These are phyloP conservation scores for Sphagnum contortum DNA, from an alignment of 225 moss, liverwort and hornwort species.

Conservation along the genomic window DNA sequence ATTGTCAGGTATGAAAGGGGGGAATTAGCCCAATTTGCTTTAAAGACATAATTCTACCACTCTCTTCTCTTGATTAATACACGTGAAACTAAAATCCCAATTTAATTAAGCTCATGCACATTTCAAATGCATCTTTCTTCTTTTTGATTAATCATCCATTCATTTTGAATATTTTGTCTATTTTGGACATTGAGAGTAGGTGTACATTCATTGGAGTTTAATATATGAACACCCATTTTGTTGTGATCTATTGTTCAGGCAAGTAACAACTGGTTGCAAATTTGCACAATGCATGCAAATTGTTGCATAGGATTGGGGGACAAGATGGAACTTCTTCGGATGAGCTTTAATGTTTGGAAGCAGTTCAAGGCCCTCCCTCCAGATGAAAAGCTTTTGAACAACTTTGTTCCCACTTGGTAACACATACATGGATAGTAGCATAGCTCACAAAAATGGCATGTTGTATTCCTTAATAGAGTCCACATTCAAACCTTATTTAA, in stretches of 20 bases:
- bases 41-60: background rate
- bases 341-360: too few relatives aligned
- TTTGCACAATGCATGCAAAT: slow-evolving; percentile 53
- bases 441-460: too few relatives aligned
- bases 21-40: too few relatives aligned
- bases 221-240: too few relatives aligned
- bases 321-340: too few relatives aligned
- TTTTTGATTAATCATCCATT: too few relatives aligned
- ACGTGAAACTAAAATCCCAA: background rate
- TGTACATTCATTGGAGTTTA: background rate
- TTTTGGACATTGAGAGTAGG: background rate
- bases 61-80: background rate
- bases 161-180: background rate
- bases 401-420: too few relatives aligned
- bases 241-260: background rate
- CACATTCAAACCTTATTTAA: too few relatives aligned
- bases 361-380: too few relatives aligned
- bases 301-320: background rate
- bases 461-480: too few relatives aligned
- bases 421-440: too few relatives aligned
- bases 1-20: slow-evolving; percentile 42
- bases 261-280: slow-evolving; percentile 15
- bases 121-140: background rate
- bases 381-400: too few relatives aligned
- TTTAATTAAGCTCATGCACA: background rate